Conservation (phyloP, 2,329 filamentous ascomycete genomes). For the Penicillium paneum region DNA sequence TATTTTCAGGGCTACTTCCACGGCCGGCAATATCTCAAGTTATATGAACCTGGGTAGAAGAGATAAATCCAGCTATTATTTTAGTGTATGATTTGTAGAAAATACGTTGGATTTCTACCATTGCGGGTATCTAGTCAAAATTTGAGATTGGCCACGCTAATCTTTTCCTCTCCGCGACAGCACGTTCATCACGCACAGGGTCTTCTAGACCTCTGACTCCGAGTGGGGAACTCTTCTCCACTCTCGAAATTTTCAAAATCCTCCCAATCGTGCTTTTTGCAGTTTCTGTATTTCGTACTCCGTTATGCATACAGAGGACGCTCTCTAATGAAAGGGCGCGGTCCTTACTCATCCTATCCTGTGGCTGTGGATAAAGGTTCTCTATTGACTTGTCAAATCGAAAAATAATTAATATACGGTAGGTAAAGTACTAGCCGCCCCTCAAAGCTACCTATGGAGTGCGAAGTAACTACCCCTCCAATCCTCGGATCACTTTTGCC, state of each 20-base stretch:
- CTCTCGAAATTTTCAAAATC: background rate
- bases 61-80: no score
- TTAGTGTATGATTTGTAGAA: no score
- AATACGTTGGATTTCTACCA: background rate
- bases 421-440: background rate
- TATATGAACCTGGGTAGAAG: no score
- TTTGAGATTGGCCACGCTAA: background rate
- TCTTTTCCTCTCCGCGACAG: background rate
- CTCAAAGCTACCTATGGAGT: no score
- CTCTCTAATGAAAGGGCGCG: background rate
- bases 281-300: background rate
- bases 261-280: background rate
- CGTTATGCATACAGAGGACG: background rate
- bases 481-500: background rate
- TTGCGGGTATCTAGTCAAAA: background rate
- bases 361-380: background rate
- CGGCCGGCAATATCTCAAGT: background rate
- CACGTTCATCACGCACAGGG: background rate
- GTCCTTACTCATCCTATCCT: background rate
- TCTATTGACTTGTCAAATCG: background rate
- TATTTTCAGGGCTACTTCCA: background rate
- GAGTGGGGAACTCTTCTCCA: background rate
- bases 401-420: background rate
- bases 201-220: background rate
- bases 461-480: background rate